Evolutionary conservation across 805 yeast genomes (phyloP), one percentile per base, ranked within the genome.

Genomic region (Zygotorulaspora florentina): DNA sequence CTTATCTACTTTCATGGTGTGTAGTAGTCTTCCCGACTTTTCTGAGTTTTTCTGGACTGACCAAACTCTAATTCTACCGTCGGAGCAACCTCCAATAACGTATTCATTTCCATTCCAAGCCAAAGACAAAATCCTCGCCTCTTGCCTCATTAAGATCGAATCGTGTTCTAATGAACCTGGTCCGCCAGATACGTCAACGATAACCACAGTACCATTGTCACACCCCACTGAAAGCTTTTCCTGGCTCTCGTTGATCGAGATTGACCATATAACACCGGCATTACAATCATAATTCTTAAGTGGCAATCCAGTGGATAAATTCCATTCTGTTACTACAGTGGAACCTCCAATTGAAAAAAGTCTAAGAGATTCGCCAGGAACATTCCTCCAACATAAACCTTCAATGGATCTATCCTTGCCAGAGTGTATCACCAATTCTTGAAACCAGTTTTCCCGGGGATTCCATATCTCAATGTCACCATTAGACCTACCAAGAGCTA

Each of bases 391-490:
- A 16, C 83, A 83, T 8, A 93, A 66, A 0, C 95, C 96, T 69
- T 93, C 99, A 43, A 93, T 77, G 7, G 96, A 81, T 49, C 95
- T 76, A 23, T 85, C 95, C 46, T 75, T 74, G 2, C 95, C 88
- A 10, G 98, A 97, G 45, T 77, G 79, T 36, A 91, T 72, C 0
- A 79, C 70, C 16, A 67, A 64, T 59, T 93, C 97, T 52, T 87
- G 88, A 43, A 79, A 69, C 97, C 97, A 90, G 57, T 78, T 76
- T 50, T 75, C 73, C 57, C 81, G 74, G 34, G 96, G 96, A 64
- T 87, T 87, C 96, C 98, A 91, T 28, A 93, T 81, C 66, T 93
- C 99, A 48, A 93, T 85, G 59, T 90, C 90, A 33, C 99, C 99
- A 62, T 93, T 90, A 38, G 87, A 79, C 64, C 97, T 77, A 26